phyloP scores from a whole-genome alignment of 2,329 filamentous ascomycete genomes.

The Sarocladiaceae sp. region DNA sequence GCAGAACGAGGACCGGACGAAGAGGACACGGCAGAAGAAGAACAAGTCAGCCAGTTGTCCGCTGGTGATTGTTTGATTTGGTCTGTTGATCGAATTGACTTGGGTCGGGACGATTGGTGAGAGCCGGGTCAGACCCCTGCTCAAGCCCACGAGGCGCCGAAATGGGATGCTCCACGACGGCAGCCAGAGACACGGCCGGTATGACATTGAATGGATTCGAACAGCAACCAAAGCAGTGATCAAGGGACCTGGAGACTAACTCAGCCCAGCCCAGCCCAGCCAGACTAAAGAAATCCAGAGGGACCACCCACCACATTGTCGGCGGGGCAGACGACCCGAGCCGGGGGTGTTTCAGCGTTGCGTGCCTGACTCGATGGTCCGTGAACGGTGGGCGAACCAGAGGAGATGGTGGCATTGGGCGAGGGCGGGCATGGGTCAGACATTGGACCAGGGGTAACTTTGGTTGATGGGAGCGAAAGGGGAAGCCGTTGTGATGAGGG shows the following conservation, averaged over 20 bases:
- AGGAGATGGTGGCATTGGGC: background rate
- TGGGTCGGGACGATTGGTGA: background rate
- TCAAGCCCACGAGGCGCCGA: constrained; percentile 3
- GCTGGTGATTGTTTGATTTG: background rate
- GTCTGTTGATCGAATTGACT: constrained; percentile 5
- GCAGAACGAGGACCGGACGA: background rate
- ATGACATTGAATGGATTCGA: background rate
- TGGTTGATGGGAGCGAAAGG: background rate
- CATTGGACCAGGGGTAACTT: background rate
- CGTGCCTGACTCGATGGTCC: constrained; percentile 5
- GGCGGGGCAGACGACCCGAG: constrained; percentile 1
- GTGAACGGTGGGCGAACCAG: constrained; percentile 8
- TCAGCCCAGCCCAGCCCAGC: background rate
- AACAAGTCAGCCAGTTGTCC: background rate
- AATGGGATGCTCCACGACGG: constrained; percentile 1
- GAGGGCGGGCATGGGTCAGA: background rate
- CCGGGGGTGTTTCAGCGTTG: constrained; percentile 3
- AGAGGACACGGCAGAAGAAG: background rate
- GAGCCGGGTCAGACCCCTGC: background rate
- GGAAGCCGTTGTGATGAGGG: background rate
- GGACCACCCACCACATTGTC: background rate
- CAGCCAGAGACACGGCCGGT: background rate
- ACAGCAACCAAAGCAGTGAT: background rate
- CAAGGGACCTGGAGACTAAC: background rate
- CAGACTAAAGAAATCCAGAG: background rate